Evolutionary conservation across 2,329 filamentous ascomycete species (phyloP).

Genomic region (Penicillium sp.): DNA sequence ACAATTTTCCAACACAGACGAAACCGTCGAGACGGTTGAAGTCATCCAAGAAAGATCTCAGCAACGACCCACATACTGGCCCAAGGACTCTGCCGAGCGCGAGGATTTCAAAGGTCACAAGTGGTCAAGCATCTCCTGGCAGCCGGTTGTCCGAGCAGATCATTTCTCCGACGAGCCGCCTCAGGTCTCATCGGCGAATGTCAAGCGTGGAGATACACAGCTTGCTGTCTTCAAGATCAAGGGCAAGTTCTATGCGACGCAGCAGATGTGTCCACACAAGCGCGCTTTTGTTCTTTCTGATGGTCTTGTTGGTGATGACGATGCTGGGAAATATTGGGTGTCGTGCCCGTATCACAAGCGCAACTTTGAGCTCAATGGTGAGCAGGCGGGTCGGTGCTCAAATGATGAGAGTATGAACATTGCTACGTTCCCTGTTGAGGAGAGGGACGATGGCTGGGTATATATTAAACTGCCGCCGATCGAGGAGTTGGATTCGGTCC

Average conservation of each 20-base stretch:
- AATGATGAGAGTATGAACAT: slow-evolving; percentile 75
- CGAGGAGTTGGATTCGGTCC: slow-evolving; percentile 72
- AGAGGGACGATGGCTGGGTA: slow-evolving; percentile 70
- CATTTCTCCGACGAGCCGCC: slow-evolving; percentile 70
- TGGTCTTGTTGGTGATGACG: slow-evolving; percentile 67
- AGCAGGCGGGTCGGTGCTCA: slow-evolving; percentile 65
- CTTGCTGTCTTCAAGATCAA: slow-evolving; percentile 81
- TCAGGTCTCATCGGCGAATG: slow-evolving; percentile 65
- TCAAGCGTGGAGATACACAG: slow-evolving; percentile 87
- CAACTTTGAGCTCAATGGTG: slow-evolving; percentile 73
- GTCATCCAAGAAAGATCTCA: slow-evolving; percentile 70
- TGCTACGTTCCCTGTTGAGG: slow-evolving; percentile 75
- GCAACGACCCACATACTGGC: slow-evolving; percentile 72
- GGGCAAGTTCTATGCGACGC: slow-evolving; percentile 77
- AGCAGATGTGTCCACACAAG: slow-evolving; percentile 95
- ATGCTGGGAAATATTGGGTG: slow-evolving; percentile 69
- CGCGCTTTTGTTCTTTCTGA: slow-evolving; percentile 86
- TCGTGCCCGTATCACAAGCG: slow-evolving; percentile 87
- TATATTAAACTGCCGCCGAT: slow-evolving; percentile 78
- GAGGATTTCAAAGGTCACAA: slow-evolving; percentile 66
- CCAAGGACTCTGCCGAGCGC: slow-evolving; percentile 62
- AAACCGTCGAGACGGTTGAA: slow-evolving; percentile 68
- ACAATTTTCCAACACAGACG: slow-evolving; percentile 80
- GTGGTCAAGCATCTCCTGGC: slow-evolving; percentile 70
- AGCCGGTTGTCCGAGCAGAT: slow-evolving; percentile 69